Conservation (phyloP, 139 green algal species). For the Pleodorina starrii region DNA sequence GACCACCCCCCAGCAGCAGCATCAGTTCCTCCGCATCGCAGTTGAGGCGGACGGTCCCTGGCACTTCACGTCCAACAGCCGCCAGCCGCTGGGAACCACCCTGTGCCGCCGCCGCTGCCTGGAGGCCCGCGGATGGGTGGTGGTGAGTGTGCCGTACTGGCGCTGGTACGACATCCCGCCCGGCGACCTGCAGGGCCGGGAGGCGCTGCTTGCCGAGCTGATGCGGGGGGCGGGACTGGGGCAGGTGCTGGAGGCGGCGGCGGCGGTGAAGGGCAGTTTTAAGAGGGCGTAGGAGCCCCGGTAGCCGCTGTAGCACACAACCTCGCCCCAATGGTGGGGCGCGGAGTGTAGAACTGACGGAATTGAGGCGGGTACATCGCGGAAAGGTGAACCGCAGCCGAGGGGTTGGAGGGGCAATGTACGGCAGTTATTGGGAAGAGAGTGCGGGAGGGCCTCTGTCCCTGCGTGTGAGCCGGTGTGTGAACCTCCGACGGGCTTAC, state of each 20-base stretch:
- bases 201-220: not conserved
- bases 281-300: too few species aligned
- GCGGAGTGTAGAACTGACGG: not conserved
- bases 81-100: slow-evolving; percentile 57
- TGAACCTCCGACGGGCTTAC: too few species aligned
- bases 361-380: not conserved
- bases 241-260: not conserved
- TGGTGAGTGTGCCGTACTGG: slow-evolving; percentile 71
- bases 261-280: too few species aligned
- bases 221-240: slow-evolving; percentile 2
- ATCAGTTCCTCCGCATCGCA: slow-evolving; percentile 52
- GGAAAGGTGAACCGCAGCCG: not conserved
- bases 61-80: slow-evolving; percentile 70
- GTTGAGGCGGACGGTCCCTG: slow-evolving; percentile 76
- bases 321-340: too few species aligned
- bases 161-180: slow-evolving; percentile 43
- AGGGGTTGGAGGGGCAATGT: not conserved
- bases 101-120: slow-evolving; percentile 64
- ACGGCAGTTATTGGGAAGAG: not conserved
- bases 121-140: slow-evolving; percentile 65
- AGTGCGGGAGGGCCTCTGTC: too few species aligned
- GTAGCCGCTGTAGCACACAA: too few species aligned
- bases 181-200: not conserved
- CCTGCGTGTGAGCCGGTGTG: too few species aligned
- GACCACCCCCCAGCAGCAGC: too few species aligned